Evolutionary conservation across 352 stramenopile genomes (phyloP).

Genomic region (Globisporangium viniferum): DNA sequence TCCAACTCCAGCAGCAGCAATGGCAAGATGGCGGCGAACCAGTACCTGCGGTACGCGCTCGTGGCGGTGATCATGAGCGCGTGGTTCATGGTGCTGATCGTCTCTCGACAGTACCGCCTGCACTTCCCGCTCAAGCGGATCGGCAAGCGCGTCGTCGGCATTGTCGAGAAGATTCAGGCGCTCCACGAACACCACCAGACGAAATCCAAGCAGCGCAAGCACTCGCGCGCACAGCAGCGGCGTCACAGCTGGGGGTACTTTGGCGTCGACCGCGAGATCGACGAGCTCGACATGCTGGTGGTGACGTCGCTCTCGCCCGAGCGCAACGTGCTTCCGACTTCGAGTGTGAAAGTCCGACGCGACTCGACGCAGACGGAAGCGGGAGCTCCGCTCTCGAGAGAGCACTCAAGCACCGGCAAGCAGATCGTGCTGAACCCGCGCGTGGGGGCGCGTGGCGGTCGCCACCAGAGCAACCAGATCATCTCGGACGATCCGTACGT

Average conservation of each 20-base stretch:
- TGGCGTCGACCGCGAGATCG: slow-evolving; percentile 44
- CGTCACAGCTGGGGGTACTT: slow-evolving; percentile 24
- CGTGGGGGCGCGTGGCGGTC: slow-evolving; percentile 59
- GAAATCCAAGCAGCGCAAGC: slow-evolving; percentile 10
- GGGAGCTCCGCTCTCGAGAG: neutral
- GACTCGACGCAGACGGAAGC: slow-evolving; percentile 10
- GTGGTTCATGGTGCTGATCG: slow-evolving; percentile 44
- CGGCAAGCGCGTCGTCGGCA: slow-evolving; percentile 19
- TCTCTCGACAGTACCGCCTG: slow-evolving; percentile 43
- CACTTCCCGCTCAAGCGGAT: slow-evolving; percentile 48
- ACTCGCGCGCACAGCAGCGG: slow-evolving; percentile 14
- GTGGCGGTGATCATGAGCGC: slow-evolving; percentile 34
- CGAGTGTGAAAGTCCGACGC: slow-evolving; percentile 1
- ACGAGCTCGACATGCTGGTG: slow-evolving; percentile 69
- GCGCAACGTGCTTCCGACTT: slow-evolving; percentile 24
- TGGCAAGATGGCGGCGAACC: neutral
- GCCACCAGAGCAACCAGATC: slow-evolving; percentile 81
- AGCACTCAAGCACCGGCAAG: slow-evolving; percentile 21
- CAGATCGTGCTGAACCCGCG: slow-evolving; percentile 61
- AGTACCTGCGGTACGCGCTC: slow-evolving; percentile 38
- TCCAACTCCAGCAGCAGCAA: neutral
- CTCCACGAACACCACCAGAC: slow-evolving; percentile 8
- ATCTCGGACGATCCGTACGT: slow-evolving; percentile 85
- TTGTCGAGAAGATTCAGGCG: slow-evolving; percentile 23
- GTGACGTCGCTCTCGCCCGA: slow-evolving; percentile 67